These are phyloP conservation scores for Magnolia officinalis DNA, from an alignment of 164 flowering plant genomes.

Conservation along the genomic window DNA sequence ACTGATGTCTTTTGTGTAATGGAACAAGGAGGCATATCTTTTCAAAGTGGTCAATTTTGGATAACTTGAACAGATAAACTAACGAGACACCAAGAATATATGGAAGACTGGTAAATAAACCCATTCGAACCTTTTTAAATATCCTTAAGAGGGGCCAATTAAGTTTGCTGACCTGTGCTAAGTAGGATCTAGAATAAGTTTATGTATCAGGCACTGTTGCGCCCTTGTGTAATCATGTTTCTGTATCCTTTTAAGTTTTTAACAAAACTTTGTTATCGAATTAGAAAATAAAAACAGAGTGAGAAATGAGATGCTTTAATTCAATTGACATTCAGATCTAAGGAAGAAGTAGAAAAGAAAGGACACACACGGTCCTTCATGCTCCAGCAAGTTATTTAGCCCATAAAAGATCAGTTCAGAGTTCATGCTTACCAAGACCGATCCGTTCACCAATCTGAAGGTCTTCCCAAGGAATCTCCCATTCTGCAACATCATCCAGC, in stretches of 20 bases:
- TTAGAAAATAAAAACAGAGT: background rate
- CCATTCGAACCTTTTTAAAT: no score
- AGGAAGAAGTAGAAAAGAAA: background rate
- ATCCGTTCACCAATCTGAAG: slow-evolving; percentile 92
- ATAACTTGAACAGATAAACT: background rate
- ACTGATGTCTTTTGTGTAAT: no score
- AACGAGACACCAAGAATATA: background rate
- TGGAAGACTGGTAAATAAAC: background rate
- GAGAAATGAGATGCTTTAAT: background rate
- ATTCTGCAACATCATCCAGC: slow-evolving; percentile 69
- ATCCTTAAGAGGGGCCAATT: no score
- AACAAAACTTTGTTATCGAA: no score
- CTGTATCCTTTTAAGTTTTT: no score
- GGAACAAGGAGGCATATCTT: background rate
- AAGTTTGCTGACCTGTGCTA: no score
- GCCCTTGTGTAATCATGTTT: no score
- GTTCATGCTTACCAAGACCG: slow-evolving; percentile 75
- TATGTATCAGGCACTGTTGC: no score
- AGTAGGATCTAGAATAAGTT: no score
- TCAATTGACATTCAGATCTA: background rate
- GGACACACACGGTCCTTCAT: background rate
- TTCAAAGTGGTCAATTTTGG: background rate
- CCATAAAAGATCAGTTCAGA: background rate
- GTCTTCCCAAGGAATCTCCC: slow-evolving; percentile 96
- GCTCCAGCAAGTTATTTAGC: background rate